Percentiles rank a stretch among this genome's conserved stretches.
phyloP scores from a whole-genome alignment of 2,329 filamentous ascomycete genomes.

The Cytospora piceae region DNA sequence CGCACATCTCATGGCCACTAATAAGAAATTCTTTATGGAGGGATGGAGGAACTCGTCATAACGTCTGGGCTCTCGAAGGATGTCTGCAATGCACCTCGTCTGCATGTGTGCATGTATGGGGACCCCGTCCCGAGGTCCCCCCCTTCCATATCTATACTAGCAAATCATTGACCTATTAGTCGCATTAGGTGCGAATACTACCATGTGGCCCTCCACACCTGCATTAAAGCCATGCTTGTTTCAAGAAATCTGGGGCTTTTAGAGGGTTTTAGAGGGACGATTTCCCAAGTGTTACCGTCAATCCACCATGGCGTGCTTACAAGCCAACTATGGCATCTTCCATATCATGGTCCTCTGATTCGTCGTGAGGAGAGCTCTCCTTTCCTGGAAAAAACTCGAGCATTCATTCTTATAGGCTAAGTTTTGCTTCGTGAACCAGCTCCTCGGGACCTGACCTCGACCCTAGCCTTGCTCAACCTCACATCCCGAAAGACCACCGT shows the following conservation, averaged over 20 bases:
- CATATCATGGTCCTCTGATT: conserved; percentile 3
- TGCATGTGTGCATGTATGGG: background rate
- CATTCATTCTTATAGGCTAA: background rate
- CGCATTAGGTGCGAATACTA: background rate
- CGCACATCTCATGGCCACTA: background rate
- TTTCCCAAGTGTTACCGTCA: conserved; percentile 5
- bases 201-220: conserved; percentile 12
- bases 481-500: background rate
- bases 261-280: background rate
- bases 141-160: background rate
- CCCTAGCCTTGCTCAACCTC: background rate
- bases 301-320: conserved; percentile 30
- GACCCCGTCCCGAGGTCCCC: too few species aligned
- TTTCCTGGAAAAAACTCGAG: background rate
- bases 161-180: background rate
- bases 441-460: conserved; percentile 7
- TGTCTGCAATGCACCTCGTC: background rate
- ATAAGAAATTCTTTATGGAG: background rate
- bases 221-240: background rate
- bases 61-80: background rate
- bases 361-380: background rate
- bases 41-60: background rate
- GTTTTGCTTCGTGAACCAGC: conserved; percentile 2
- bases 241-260: background rate
- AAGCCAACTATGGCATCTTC: conserved; percentile 17